phyloP scores from a whole-genome alignment of 2,329 filamentous ascomycete species.

The Beauveria brongniartii region DNA sequence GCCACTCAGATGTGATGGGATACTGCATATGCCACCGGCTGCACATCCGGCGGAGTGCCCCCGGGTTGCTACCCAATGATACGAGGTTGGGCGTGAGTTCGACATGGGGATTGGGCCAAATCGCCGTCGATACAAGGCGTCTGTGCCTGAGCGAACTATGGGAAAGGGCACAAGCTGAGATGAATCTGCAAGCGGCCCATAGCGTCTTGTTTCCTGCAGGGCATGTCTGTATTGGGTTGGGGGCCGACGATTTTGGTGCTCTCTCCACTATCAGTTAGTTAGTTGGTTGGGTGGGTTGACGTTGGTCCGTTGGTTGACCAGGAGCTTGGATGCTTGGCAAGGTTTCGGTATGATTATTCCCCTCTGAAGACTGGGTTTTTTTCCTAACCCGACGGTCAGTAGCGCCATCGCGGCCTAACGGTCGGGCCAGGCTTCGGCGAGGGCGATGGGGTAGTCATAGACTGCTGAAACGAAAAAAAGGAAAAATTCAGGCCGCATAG shows the following conservation, averaged over 20 bases:
- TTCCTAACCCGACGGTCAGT: neutral
- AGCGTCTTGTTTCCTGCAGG: neutral
- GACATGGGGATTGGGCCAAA: neutral
- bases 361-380: neutral
- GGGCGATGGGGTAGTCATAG: neutral
- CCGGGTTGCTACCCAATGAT: neutral
- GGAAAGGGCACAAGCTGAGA: neutral
- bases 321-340: slow-evolving; percentile 1
- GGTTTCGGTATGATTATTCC: neutral
- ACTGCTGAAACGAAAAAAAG: neutral
- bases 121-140: neutral
- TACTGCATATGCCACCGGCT: neutral
- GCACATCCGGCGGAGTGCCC: neutral
- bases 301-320: neutral
- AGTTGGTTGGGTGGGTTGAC: neutral
- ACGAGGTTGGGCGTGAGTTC: neutral
- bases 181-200: neutral
- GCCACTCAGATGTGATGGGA: neutral
- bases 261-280: neutral
- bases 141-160: neutral
- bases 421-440: neutral
- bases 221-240: neutral
- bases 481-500: neutral
- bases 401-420: neutral
- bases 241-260: neutral